Evolutionary conservation across 495 filamentous ascomycete genomes (phyloP), one percentile per base, ranked within the genome.

Genomic region (Aspergillus heteromorphus): DNA sequence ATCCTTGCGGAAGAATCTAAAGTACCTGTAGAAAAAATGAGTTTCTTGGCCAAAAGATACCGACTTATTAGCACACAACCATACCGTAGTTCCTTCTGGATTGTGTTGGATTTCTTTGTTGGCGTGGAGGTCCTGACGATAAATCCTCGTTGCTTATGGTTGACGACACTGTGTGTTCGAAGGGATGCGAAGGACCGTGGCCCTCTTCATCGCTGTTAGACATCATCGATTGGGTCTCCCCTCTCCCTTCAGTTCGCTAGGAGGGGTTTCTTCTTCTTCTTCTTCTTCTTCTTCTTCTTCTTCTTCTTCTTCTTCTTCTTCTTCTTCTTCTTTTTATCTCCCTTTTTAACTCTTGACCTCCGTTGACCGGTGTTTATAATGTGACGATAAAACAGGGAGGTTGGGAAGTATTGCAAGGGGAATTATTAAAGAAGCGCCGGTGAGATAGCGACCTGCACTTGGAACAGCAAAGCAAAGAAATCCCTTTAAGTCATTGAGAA

Each of bases 81-180:
- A 21, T 51, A 75, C 72, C 72, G 45, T 75, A 75, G 49, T 51
- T 68, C 63, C 72, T 70, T 49, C 63, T 64, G 8, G 48, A 21
- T 41, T 68, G 62, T 17, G 49, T 51, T 31, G 60, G 49, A 21
- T 60, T 54, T 56, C 60, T 66, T 31, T 57, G 51, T 50, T 57
- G 60, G 40, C 64, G 59, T 45, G 52, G 30, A 36, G 49, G 56
- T 51, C 61, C 64, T 13, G 59, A 20, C 5, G 51, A 55, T 21
- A 56, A 45, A 25, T 57, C 51, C n/a, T 62, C 58, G 49, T 43
- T 54, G 23, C 45, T 55, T n/a, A 51, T 13, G 31, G 34, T 57
- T 11, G 53, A 55, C 27, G 55, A 49, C 8, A 49, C 34, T 19
- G 59, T 51, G 5, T 54, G 43, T 23, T 51, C 45, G 5, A 41